phyloP scores from a whole-genome alignment of 495 filamentous ascomycete genomes.

The Aspergillus asperescens region DNA sequence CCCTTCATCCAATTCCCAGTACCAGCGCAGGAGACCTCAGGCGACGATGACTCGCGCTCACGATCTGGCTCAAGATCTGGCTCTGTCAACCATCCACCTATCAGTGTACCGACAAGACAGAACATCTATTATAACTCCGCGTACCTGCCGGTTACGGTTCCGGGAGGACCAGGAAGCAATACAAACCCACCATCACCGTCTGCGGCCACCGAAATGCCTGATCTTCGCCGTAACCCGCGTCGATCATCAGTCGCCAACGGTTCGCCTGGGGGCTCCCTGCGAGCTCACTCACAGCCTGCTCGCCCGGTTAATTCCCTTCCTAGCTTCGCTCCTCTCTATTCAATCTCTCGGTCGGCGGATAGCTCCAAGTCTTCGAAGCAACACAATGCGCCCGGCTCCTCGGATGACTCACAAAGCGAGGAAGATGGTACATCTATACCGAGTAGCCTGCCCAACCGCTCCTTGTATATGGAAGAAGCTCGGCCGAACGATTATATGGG shows the following conservation, averaged over 20 bases:
- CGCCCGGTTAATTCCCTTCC: slow-evolving; percentile 46
- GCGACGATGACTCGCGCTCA: slow-evolving; percentile 39
- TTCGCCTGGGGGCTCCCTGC: slow-evolving; percentile 45
- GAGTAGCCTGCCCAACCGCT: slow-evolving; percentile 36
- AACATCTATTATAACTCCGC: slow-evolving; percentile 45
- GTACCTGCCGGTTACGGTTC: slow-evolving; percentile 40
- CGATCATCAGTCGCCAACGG: slow-evolving; percentile 52
- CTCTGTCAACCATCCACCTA: slow-evolving; percentile 45
- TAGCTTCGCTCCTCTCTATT: slow-evolving; percentile 35
- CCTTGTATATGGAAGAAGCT: slow-evolving; percentile 43
- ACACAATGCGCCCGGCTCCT: slow-evolving; percentile 29
- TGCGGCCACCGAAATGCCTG: slow-evolving; percentile 46
- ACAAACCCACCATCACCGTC: slow-evolving; percentile 64
- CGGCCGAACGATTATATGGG: slow-evolving; percentile 58
- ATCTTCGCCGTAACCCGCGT: slow-evolving; percentile 52
- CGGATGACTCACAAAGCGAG: slow-evolving; percentile 35
- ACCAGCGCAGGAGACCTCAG: slow-evolving; percentile 33
- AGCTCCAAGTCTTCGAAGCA: slow-evolving; percentile 34
- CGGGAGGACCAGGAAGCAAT: slow-evolving; percentile 43
- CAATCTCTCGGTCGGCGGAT: slow-evolving; percentile 30
- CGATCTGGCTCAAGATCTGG: slow-evolving; percentile 41
- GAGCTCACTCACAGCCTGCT: slow-evolving; percentile 64
- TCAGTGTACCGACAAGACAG: slow-evolving; percentile 42
- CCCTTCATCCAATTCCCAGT: slow-evolving; percentile 43
- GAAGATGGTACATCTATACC: slow-evolving; percentile 41